Conservation (phyloP, 1,139 yeast species). For the Pneumocystis wakefieldiae region DNA sequence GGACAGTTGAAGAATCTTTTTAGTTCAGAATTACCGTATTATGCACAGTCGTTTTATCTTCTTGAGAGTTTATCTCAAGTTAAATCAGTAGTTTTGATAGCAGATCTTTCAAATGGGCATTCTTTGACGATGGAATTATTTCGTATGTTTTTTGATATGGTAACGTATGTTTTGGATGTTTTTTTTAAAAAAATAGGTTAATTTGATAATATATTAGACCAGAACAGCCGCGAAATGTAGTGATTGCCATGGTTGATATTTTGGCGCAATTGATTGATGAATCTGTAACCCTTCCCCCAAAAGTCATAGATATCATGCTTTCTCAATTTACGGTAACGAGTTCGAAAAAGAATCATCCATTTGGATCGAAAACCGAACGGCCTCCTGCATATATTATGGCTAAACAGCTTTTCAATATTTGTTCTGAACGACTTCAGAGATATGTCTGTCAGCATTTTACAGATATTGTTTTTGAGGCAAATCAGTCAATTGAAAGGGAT, state of each 20-base stretch:
- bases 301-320: constrained; percentile 47
- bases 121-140: constrained; percentile 42
- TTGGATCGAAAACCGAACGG: constrained; percentile 3
- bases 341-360: constrained; percentile 20
- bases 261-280: constrained; percentile 68
- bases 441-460: constrained; percentile 69
- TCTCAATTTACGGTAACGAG: constrained; percentile 30
- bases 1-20: constrained; percentile 44
- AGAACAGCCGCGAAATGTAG: constrained; percentile 25
- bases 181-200: neutral
- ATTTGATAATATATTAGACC: constrained; percentile 15
- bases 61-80: constrained; percentile 62
- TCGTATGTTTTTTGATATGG: constrained; percentile 44
- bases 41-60: constrained; percentile 49
- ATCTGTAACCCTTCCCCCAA: constrained; percentile 49
- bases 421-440: constrained; percentile 62
- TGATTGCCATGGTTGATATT: constrained; percentile 51
- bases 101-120: constrained; percentile 53
- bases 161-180: constrained; percentile 18
- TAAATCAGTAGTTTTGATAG: constrained; percentile 58
- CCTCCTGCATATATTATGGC: constrained; percentile 57
- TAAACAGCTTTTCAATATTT: constrained; percentile 50
- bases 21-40: constrained; percentile 49
- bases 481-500: constrained; percentile 20
- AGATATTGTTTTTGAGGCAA: constrained; percentile 37